Percentiles rank a stretch among this genome's conserved stretches.
These are phyloP conservation scores for Blastomyces parvus DNA, from an alignment of 2,329 filamentous ascomycete genomes.

Conservation along the genomic window DNA sequence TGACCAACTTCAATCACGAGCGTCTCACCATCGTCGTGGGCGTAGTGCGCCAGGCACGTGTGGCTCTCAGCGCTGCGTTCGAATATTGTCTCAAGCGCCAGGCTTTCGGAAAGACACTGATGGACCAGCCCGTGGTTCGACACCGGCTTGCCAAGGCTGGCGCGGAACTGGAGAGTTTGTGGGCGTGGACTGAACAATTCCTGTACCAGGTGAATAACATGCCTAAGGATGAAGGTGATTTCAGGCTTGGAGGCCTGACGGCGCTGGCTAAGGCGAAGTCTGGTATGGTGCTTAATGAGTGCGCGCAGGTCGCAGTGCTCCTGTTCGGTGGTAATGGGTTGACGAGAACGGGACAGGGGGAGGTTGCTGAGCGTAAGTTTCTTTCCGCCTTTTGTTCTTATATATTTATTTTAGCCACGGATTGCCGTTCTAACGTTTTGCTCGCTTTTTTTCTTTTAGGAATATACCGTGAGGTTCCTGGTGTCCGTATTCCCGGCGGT, in stretches of 20 bases:
- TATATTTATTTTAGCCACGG: conserved; percentile 22
- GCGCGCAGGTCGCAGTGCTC: conserved; percentile 58
- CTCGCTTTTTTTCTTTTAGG: conserved; percentile 29
- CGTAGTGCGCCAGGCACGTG: conserved; percentile 52
- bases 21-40: conserved; percentile 57
- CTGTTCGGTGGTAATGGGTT: conserved; percentile 68
- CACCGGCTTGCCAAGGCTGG: conserved; percentile 63
- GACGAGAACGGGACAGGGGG: conserved; percentile 59
- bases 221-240: conserved; percentile 37
- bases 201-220: conserved; percentile 58
- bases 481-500: conserved; percentile 55
- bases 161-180: conserved; percentile 58
- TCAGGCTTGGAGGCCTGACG: conserved; percentile 59
- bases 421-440: not conserved
- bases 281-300: conserved; percentile 62
- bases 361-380: conserved; percentile 57
- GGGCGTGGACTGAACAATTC: conserved; percentile 64
- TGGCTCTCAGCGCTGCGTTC: conserved; percentile 51
- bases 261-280: conserved; percentile 63
- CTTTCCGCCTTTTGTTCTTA: conserved; percentile 7
- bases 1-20: conserved; percentile 76
- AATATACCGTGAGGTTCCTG: conserved; percentile 56
- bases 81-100: conserved; percentile 57
- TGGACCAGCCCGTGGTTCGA: conserved; percentile 65
- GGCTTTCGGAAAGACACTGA: conserved; percentile 57